Evolutionary conservation across 2,329 filamentous ascomycete species (phyloP).

Genomic region (Metarhizium anisopliae): DNA sequence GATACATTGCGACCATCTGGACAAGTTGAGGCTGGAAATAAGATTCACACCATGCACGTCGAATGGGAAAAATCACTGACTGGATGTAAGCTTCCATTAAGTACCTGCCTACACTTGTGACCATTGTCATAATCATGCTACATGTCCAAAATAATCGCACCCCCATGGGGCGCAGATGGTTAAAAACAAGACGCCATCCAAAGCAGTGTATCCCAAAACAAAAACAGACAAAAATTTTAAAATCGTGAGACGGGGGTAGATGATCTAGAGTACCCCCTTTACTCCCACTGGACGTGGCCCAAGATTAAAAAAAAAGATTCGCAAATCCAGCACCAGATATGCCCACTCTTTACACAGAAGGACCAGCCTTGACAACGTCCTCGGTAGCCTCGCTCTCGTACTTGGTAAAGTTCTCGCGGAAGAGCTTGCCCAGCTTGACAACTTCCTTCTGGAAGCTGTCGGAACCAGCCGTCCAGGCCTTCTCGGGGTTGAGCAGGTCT

Average conservation of each 20-base stretch:
- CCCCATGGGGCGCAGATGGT: background rate
- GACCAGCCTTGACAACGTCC: slow-evolving; percentile 65
- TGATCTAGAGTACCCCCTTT: background rate
- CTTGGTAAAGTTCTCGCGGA: slow-evolving; percentile 97
- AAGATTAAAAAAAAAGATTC: background rate
- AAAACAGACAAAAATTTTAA: background rate
- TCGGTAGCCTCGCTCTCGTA: slow-evolving; percentile 76
- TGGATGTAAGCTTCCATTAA: background rate
- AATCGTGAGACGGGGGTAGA: background rate
- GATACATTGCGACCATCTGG: no score
- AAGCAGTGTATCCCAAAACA: background rate
- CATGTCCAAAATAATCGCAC: background rate
- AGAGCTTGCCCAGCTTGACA: slow-evolving; percentile 78
- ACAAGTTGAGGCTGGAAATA: no score
- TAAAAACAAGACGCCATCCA: background rate
- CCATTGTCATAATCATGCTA: background rate
- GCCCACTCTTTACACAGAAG: slow-evolving; percentile 25
- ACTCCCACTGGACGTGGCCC: background rate
- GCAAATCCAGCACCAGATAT: background rate
- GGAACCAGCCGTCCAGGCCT: slow-evolving; percentile 76
- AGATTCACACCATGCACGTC: no score
- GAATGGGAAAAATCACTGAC: background rate
- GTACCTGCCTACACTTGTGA: background rate
- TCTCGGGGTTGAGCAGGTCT: slow-evolving; percentile 90
- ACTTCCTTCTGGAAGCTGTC: slow-evolving; percentile 83